phyloP scores from a whole-genome alignment of 768 basidiomycete species.

The Piloderma croceum region DNA sequence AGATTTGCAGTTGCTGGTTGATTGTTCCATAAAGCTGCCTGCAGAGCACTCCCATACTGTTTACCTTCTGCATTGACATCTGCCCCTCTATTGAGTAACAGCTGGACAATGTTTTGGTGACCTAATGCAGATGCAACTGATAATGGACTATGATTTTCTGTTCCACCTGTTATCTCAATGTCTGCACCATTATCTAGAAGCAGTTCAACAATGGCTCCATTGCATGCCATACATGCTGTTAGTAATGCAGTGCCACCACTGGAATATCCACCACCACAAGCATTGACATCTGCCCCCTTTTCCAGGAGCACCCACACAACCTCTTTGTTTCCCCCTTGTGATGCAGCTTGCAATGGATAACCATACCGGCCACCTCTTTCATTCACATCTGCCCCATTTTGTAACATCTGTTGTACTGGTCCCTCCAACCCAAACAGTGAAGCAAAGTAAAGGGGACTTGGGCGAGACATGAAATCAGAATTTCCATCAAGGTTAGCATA shows the following conservation, averaged over 20 bases:
- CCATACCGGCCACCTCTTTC: conserved; percentile 2
- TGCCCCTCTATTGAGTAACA: not conserved
- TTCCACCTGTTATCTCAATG: not conserved
- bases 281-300: not conserved
- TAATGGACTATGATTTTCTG: not conserved
- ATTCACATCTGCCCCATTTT: conserved; percentile 5
- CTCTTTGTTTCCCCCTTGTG: not conserved
- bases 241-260: not conserved
- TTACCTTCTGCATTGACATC: not conserved
- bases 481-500: too few relatives aligned
- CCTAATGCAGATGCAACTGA: not conserved
- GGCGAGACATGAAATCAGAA: too few relatives aligned
- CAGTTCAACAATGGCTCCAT: not conserved
- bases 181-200: not conserved
- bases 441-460: too few relatives aligned
- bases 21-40: not conserved
- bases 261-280: not conserved
- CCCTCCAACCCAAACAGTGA: too few relatives aligned
- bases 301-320: conserved; percentile 1
- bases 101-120: not conserved
- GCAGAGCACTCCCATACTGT: not conserved
- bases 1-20: not conserved
- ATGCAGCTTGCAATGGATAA: not conserved
- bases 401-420: too few relatives aligned
- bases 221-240: not conserved